These are phyloP conservation scores for Lipomyces kockii DNA, from an alignment of 805 yeast genomes.

Conservation along the genomic window DNA sequence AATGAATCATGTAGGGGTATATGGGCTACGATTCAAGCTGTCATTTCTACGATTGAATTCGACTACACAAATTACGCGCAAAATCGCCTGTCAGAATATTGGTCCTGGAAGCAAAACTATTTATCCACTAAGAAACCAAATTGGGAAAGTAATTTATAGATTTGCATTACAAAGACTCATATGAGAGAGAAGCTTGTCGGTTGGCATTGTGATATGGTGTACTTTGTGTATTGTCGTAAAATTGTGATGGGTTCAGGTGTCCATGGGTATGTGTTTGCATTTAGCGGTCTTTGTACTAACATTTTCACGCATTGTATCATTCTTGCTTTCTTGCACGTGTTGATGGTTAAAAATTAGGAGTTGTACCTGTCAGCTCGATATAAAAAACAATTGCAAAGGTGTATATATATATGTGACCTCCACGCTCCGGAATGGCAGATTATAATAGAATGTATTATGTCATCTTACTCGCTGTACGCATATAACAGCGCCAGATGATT, in stretches of 20 bases:
- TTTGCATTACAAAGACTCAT: background rate
- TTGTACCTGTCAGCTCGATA: background rate
- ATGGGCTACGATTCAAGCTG: constrained; percentile 78
- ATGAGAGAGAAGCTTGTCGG: too few relatives aligned
- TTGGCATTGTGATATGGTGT: background rate
- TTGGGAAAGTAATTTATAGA: constrained; percentile 3
- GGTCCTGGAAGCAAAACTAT: constrained; percentile 59
- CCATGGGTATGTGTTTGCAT: background rate
- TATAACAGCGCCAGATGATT: too few relatives aligned
- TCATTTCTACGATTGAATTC: constrained; percentile 71
- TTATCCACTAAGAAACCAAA: constrained; percentile 3
- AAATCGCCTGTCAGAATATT: constrained; percentile 66
- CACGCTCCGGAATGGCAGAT: too few relatives aligned
- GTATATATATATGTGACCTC: too few relatives aligned
- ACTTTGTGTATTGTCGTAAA: background rate
- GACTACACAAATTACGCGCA: constrained; percentile 67
- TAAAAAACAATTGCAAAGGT: background rate
- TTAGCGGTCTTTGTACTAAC: background rate
- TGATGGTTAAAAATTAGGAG: background rate
- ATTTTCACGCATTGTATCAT: background rate
- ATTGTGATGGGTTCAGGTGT: constrained; percentile 1
- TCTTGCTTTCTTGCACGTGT: background rate
- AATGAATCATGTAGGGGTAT: constrained; percentile 56
- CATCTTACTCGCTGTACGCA: too few relatives aligned
- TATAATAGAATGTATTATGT: too few relatives aligned